phyloP scores from a whole-genome alignment of 1,284 basidiomycete genomes.

The Ustilago vetiveriae region DNA sequence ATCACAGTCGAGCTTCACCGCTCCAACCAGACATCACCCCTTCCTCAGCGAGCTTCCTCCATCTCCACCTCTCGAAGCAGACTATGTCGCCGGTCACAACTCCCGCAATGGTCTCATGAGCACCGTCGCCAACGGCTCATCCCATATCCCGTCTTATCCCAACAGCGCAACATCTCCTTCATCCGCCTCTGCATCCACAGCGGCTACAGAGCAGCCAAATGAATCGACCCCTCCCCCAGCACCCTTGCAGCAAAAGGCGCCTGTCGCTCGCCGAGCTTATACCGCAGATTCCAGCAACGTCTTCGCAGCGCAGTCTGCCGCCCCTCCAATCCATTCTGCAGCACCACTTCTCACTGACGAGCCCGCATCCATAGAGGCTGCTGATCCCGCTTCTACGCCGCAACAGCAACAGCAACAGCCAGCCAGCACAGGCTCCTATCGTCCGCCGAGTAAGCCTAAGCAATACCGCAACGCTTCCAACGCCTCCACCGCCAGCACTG shows the following conservation, averaged over 20 bases:
- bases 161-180: slow-evolving; percentile 2
- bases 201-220: not conserved
- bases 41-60: slow-evolving; percentile 60
- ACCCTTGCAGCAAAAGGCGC: slow-evolving; percentile 24
- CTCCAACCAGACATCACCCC: slow-evolving; percentile 48
- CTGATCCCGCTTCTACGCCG: not conserved
- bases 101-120: slow-evolving; percentile 42
- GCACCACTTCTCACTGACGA: slow-evolving; percentile 18
- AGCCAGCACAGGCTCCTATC: not conserved
- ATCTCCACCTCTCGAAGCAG: slow-evolving; percentile 57
- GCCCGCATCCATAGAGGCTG: slow-evolving; percentile 4
- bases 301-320: not conserved
- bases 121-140: slow-evolving; percentile 20
- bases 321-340: not conserved
- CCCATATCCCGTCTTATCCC: slow-evolving; percentile 7
- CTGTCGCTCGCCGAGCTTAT: slow-evolving; percentile 41
- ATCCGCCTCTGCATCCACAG: not conserved
- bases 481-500: slow-evolving; percentile 41
- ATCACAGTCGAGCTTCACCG: slow-evolving; percentile 43
- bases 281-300: slow-evolving; percentile 25
- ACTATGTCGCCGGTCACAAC: slow-evolving; percentile 37
- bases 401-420: slow-evolving; percentile 10
- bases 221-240: slow-evolving; percentile 1
- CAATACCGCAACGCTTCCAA: slow-evolving; percentile 37
- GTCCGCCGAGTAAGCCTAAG: slow-evolving; percentile 10